Evolutionary conservation across 1,284 basidiomycete species (phyloP).

Genomic region (Takashimella koratensis): DNA sequence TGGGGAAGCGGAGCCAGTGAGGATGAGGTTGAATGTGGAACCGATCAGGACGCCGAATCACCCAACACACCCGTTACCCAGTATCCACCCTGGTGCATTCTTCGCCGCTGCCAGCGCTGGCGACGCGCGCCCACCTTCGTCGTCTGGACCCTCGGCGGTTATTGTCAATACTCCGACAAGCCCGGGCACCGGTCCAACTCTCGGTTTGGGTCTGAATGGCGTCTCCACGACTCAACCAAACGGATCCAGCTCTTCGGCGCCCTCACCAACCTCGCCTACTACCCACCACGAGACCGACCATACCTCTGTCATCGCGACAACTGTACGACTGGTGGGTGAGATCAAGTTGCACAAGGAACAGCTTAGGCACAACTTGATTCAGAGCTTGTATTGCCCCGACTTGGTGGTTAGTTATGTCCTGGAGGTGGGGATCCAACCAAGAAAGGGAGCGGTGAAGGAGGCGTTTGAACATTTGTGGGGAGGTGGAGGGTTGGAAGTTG

Average conservation of each 20-base stretch:
- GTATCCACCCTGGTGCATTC: too few relatives aligned
- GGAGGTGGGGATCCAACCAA: slow-evolving; percentile 32
- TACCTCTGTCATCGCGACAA: background rate
- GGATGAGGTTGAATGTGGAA: background rate
- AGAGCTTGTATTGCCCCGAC: slow-evolving; percentile 35
- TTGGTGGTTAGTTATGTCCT: slow-evolving; percentile 32
- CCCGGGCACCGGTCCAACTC: too few relatives aligned
- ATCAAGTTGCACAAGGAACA: background rate
- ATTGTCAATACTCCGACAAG: too few relatives aligned
- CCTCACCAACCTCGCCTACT: too few relatives aligned
- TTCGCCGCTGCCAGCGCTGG: too few relatives aligned
- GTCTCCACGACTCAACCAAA: too few relatives aligned
- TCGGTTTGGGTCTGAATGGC: too few relatives aligned
- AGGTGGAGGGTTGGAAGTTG: slow-evolving; percentile 35
- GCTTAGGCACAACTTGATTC: slow-evolving; percentile 10
- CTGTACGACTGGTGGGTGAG: background rate
- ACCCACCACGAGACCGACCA: too few relatives aligned
- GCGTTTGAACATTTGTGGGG: slow-evolving; percentile 36
- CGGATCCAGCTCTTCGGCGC: too few relatives aligned
- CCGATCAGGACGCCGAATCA: background rate
- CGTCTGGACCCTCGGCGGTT: too few relatives aligned
- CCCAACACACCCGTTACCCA: too few relatives aligned
- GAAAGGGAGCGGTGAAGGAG: slow-evolving; percentile 32
- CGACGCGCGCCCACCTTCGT: too few relatives aligned
- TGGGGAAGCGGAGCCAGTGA: background rate